Evolutionary conservation across 805 yeast genomes (phyloP), one percentile per base, ranked within the genome.

Genomic region (Vanderwaltozyma yarrowii): DNA sequence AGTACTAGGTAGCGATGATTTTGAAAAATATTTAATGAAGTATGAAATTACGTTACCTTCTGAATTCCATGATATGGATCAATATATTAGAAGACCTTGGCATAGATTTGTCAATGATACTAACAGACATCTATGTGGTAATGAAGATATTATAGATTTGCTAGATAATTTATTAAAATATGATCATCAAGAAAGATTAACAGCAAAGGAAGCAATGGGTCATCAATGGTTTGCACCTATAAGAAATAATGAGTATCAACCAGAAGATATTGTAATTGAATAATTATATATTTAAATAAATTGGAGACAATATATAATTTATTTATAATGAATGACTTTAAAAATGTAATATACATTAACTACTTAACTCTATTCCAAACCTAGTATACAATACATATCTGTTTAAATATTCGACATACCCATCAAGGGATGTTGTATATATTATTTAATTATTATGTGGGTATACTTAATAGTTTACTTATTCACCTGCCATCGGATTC

Each of bases 61-160:
- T 27, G 94, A 87, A 54, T 86, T 82, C 58, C 81, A 79, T 49
- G 82, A 79, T 38, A 73, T 84, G 78, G 79, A 75, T 38, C 76
- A 67, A 45, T 83, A 78, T 61, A 75, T 84, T 29, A 74, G 84
- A 51, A 80, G 78, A 58, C 89, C 94, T n/a, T 92, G 97, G 97
- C 65, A 64, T 24, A 61, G 80, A 35, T 87, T 87, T 52, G 70
- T 85, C 43, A 84, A 72, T 56, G 71, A 72, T 32, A 74, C 74
- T 29, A 89, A 87, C 61, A 71, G 69, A 54, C 76, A 76, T 51
- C 65, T 86, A 46, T 52, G 58, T 30, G 76, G 78, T 25, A 71
- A 74, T 46, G 74, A 74, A 2, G 77, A 73, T 36, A 68, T 75
- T 23, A 61, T 81, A 42, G 89, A 82, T 54, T 70, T 87, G 46